Conservation (phyloP, 768 basidiomycete species). For the Pulveroboletus sp. region DNA sequence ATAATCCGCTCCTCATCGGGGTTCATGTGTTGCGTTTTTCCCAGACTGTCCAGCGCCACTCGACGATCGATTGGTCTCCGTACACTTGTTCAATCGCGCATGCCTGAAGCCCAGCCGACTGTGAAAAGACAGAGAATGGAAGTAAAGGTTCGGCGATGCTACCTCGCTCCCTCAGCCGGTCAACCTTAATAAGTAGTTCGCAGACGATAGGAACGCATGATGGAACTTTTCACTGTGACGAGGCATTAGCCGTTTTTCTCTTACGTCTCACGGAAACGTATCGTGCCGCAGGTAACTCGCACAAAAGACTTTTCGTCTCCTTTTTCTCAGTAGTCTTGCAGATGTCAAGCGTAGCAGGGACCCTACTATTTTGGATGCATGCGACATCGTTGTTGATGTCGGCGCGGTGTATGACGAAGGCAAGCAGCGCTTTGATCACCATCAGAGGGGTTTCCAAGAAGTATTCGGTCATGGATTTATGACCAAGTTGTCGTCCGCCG, state of each 20-base stretch:
- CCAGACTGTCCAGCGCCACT: background rate
- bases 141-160: slow-evolving; percentile 31
- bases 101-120: slow-evolving; percentile 27
- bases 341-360: slow-evolving; percentile 73
- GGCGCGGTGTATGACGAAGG: slow-evolving; percentile 86
- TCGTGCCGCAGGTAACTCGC: slow-evolving; percentile 60
- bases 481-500: slow-evolving; percentile 91
- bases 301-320: background rate
- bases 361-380: slow-evolving; percentile 63
- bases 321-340: slow-evolving; percentile 22
- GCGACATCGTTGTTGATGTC: slow-evolving; percentile 96
- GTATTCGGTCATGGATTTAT: slow-evolving; percentile 83
- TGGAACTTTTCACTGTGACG: slow-evolving; percentile 96
- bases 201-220: slow-evolving; percentile 92
- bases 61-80: background rate
- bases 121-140: slow-evolving; percentile 44
- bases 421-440: slow-evolving; percentile 86
- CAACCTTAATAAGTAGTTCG: background rate
- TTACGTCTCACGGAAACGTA: slow-evolving; percentile 75
- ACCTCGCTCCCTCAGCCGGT: background rate
- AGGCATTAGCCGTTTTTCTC: slow-evolving; percentile 90
- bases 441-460: slow-evolving; percentile 89
- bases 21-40: background rate
- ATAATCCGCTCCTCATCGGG: too few species aligned
- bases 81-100: background rate